Evolutionary conservation across 768 basidiomycete genomes (phyloP).

Genomic region (Podaxis sp.): DNA sequence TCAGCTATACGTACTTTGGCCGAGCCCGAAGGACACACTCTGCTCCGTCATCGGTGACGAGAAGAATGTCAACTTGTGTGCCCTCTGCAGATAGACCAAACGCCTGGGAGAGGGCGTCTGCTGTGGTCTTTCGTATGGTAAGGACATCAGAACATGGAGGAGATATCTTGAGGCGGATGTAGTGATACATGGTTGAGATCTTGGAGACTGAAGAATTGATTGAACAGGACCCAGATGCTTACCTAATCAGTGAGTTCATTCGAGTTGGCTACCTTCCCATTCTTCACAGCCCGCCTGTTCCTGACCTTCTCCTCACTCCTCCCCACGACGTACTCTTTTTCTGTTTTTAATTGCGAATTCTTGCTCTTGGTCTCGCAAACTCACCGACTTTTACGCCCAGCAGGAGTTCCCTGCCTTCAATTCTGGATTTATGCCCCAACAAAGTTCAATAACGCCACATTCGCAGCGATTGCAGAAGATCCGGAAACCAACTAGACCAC

Average conservation of each 20-base stretch:
- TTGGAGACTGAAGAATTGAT: background rate
- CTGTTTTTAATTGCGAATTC: background rate
- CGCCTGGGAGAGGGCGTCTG: conserved; percentile 9
- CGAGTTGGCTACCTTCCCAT: background rate
- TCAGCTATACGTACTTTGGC: conserved; percentile 3
- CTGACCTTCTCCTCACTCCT: background rate
- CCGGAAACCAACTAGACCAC: background rate
- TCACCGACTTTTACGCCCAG: background rate
- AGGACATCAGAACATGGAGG: conserved; percentile 4
- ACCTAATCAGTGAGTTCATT: background rate
- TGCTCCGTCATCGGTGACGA: background rate
- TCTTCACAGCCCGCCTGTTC: background rate
- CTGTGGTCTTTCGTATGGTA: conserved; percentile 10
- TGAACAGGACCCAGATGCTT: background rate
- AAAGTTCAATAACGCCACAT: background rate
- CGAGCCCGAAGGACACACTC: conserved; percentile 11
- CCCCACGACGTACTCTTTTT: background rate
- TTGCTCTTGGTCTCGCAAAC: background rate
- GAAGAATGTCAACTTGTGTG: conserved; percentile 8
- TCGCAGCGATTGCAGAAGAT: conserved; percentile 9
- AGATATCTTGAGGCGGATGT: conserved; percentile 9
- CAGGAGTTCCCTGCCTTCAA: background rate
- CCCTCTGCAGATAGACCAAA: conserved; percentile 10
- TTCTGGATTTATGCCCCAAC: background rate
- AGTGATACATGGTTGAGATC: conserved; percentile 10